Percentiles rank a stretch among this genome's conserved stretches.
Evolutionary conservation across 2,329 filamentous ascomycete species (phyloP).

Genomic region (Botryosphaeria dothidea): DNA sequence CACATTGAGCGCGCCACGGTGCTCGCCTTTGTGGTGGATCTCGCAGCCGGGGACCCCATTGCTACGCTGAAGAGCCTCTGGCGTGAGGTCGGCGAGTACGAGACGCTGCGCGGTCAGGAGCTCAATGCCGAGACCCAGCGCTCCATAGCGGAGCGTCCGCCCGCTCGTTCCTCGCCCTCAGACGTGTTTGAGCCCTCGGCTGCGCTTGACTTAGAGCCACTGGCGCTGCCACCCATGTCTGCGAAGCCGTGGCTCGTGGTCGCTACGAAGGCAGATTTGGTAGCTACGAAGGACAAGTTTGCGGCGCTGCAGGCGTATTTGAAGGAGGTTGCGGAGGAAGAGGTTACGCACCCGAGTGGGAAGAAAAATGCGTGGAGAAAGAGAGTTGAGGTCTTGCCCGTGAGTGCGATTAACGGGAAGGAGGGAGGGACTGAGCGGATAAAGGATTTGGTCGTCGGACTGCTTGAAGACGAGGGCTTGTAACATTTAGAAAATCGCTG

Average conservation of each 20-base stretch:
- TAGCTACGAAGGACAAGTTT: slow-evolving; percentile 78
- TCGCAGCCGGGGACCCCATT: slow-evolving; percentile 77
- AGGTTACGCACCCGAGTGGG: slow-evolving; percentile 71
- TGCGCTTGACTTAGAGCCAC: slow-evolving; percentile 30
- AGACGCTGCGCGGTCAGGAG: slow-evolving; percentile 75
- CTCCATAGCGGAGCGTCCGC: slow-evolving; percentile 46
- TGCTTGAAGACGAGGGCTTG: slow-evolving; percentile 52
- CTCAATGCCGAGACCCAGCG: slow-evolving; percentile 64
- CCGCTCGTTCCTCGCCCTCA: neutral
- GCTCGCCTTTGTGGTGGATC: slow-evolving; percentile 89
- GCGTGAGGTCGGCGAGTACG: slow-evolving; percentile 88
- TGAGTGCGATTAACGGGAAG: slow-evolving; percentile 86
- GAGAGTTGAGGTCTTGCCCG: slow-evolving; percentile 68
- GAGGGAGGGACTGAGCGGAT: slow-evolving; percentile 68
- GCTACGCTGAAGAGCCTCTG: slow-evolving; percentile 78
- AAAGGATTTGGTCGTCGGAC: slow-evolving; percentile 69
- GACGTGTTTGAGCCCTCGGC: slow-evolving; percentile 25
- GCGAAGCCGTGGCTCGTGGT: slow-evolving; percentile 96
- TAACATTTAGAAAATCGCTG: neutral
- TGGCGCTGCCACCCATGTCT: slow-evolving; percentile 71
- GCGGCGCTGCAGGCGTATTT: slow-evolving; percentile 69
- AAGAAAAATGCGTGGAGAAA: slow-evolving; percentile 62
- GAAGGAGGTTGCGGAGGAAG: slow-evolving; percentile 61
- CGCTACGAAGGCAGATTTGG: slow-evolving; percentile 87
- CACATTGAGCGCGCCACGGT: slow-evolving; percentile 94